Percentiles rank a stretch among this genome's conserved stretches.
These are phyloP conservation scores for Leccinum glutinopallens DNA, from an alignment of 1,284 basidiomycete genomes.

Conservation along the genomic window DNA sequence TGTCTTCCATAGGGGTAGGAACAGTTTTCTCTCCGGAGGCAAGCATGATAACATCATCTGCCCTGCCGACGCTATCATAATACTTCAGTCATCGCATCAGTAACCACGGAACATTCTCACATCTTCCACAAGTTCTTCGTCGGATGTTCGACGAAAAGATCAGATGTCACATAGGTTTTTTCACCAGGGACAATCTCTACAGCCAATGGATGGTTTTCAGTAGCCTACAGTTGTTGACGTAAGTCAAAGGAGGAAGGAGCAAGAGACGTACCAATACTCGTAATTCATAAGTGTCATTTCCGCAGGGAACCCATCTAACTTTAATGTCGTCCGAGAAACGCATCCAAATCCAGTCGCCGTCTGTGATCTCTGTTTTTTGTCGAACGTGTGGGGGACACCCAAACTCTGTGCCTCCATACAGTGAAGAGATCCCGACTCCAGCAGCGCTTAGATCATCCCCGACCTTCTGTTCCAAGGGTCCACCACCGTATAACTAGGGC, in stretches of 20 bases:
- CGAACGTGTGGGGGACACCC: constrained; percentile 9
- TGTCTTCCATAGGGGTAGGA: no score
- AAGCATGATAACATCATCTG: no score
- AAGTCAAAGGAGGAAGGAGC: not conserved
- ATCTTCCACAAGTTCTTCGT: no score
- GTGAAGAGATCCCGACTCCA: constrained; percentile 17
- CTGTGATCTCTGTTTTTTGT: constrained; percentile 8
- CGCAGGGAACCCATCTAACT: constrained; percentile 30
- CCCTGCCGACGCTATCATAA: no score
- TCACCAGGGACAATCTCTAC: constrained; percentile 8
- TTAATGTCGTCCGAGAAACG: constrained; percentile 15
- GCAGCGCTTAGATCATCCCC: constrained; percentile 22
- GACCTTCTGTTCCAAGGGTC: constrained; percentile 22
- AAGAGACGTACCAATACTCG: constrained; percentile 28
- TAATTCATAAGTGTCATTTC: constrained; percentile 32
- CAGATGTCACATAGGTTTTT: constrained; percentile 16
- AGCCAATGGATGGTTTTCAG: no score
- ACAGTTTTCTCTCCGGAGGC: no score
- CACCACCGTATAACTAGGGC: constrained; percentile 21
- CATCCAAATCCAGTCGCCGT: constrained; percentile 36
- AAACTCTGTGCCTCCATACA: constrained; percentile 31
- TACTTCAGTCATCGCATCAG: no score
- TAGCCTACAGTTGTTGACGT: not conserved
- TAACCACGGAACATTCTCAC: no score
- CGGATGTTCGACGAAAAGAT: no score